phyloP scores from a whole-genome alignment of 768 basidiomycete species.

The Boletus sensibilis region DNA sequence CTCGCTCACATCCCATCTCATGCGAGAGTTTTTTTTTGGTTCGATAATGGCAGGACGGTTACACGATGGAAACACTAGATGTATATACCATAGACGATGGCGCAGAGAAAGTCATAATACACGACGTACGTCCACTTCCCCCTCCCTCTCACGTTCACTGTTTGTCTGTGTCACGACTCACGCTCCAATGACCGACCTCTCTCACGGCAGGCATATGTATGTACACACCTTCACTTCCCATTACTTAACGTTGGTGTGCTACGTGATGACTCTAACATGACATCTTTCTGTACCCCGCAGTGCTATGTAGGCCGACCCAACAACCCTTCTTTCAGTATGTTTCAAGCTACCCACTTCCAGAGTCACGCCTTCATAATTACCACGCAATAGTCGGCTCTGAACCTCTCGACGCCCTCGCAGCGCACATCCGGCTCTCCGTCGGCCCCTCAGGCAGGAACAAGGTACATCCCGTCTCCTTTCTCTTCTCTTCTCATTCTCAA shows the following conservation, averaged over 20 bases:
- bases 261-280: neutral
- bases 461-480: slow-evolving; percentile 37
- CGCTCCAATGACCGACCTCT: neutral
- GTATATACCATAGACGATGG: slow-evolving; percentile 59
- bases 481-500: neutral
- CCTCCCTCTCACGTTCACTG: neutral
- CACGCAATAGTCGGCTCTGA: slow-evolving; percentile 70
- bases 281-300: slow-evolving; percentile 31
- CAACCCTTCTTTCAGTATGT: slow-evolving; percentile 85
- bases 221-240: slow-evolving; percentile 18
- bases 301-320: slow-evolving; percentile 87
- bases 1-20: neutral
- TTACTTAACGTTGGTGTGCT: no score
- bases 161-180: neutral
- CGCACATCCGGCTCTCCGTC: slow-evolving; percentile 66
- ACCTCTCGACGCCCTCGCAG: slow-evolving; percentile 64
- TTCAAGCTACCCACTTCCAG: neutral
- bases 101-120: slow-evolving; percentile 53
- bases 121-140: slow-evolving; percentile 38
- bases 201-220: slow-evolving; percentile 47
- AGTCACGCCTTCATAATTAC: neutral
- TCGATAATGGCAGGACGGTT: slow-evolving; percentile 65
- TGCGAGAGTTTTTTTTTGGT: neutral
- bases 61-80: slow-evolving; percentile 77
- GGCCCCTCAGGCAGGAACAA: slow-evolving; percentile 94